Evolutionary conservation across 306 rosid genomes (phyloP).

Genomic region (Corylus americana): DNA sequence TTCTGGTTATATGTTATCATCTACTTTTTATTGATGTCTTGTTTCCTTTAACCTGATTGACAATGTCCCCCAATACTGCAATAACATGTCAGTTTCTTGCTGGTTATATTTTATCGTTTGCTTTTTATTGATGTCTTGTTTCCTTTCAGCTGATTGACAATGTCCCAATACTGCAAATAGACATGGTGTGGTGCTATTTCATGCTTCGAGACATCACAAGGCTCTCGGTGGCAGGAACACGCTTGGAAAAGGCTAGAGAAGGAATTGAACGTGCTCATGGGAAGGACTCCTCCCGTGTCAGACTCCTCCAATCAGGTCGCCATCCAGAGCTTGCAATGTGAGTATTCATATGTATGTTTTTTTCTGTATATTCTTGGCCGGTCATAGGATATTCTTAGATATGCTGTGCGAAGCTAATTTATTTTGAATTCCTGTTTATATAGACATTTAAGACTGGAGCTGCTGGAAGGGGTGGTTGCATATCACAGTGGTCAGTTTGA

Average conservation of each 20-base stretch:
- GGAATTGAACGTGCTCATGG: constrained; percentile 84
- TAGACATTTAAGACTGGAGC: constrained; percentile 85
- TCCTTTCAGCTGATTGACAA: constrained; percentile 77
- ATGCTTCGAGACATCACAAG: constrained; percentile 84
- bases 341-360: constrained; percentile 29
- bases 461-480: constrained; percentile 93
- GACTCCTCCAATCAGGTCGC: constrained; percentile 74
- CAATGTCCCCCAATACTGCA: constrained; percentile 92
- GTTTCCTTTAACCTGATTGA: constrained; percentile 64
- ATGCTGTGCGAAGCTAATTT: constrained; percentile 20
- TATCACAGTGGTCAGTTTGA: constrained; percentile 75
- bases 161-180: constrained; percentile 89
- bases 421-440: constrained; percentile 8
- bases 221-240: constrained; percentile 81
- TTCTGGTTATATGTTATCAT: neutral
- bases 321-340: constrained; percentile 91
- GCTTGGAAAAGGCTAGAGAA: constrained; percentile 74
- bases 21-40: constrained; percentile 4
- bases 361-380: neutral
- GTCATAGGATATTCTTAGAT: neutral
- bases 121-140: constrained; percentile 9
- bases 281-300: constrained; percentile 74
- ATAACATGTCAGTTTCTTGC: constrained; percentile 2
- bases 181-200: constrained; percentile 99
- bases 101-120: neutral